Percentiles rank a stretch among this genome's conserved stretches.
Conservation (phyloP, 2,329 filamentous ascomycete genomes). For the Phoma sp. region DNA sequence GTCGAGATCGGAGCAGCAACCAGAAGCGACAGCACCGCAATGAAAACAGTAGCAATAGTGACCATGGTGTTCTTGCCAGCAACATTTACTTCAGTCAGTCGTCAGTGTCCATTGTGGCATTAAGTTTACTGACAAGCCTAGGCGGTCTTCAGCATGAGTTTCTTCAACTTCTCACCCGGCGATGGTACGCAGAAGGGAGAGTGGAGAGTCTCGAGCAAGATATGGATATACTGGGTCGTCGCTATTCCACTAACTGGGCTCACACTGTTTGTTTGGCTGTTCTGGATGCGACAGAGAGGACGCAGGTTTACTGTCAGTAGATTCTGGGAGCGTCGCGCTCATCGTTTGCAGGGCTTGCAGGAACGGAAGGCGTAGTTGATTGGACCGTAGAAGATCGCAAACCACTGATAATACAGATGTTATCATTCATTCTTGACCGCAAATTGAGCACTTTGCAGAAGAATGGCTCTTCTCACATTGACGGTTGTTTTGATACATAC, state of each 20-base stretch:
- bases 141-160: conserved; percentile 21
- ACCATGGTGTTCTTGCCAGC: conserved; percentile 21
- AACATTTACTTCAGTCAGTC: conserved; percentile 17
- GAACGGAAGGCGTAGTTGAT: background rate
- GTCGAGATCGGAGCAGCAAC: conserved; percentile 9
- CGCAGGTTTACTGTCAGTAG: background rate
- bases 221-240: conserved; percentile 21
- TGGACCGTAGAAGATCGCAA: background rate
- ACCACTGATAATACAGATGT: background rate
- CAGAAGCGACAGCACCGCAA: conserved; percentile 11
- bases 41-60: conserved; percentile 16
- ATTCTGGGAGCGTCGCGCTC: background rate
- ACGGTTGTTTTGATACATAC: too few species aligned
- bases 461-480: too few species aligned
- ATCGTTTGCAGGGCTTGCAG: background rate
- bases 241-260: conserved; percentile 13
- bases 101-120: background rate
- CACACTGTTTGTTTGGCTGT: conserved; percentile 9
- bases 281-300: conserved; percentile 1
- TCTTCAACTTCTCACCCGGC: conserved; percentile 17
- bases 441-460: too few species aligned
- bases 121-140: background rate
- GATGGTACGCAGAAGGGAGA: background rate
- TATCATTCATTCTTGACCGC: background rate
- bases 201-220: conserved; percentile 15